These are phyloP conservation scores for Vanderwaltozyma verrucispora DNA, from an alignment of 805 yeast species.

Conservation along the genomic window DNA sequence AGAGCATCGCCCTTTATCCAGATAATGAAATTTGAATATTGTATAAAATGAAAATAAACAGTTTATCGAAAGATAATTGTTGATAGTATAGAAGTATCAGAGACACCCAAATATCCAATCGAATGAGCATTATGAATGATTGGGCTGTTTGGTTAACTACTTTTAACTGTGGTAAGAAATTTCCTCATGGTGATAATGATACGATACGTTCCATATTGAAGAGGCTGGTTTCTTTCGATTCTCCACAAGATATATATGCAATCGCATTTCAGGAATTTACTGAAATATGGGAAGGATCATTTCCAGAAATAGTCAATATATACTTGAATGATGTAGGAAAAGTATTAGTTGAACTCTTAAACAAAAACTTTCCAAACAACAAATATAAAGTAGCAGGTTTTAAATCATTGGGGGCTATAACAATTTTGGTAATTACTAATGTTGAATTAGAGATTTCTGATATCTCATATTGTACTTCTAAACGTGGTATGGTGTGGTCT, in stretches of 20 bases:
- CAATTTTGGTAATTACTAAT: slow-evolving; percentile 39
- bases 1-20: no score
- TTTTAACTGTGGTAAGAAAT: slow-evolving; percentile 45
- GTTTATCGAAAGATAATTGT: no score
- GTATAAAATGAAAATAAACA: no score
- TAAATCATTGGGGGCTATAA: slow-evolving; percentile 48
- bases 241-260: slow-evolving; percentile 34
- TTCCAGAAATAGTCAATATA: slow-evolving; percentile 28
- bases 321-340: slow-evolving; percentile 31
- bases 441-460: slow-evolving; percentile 26
- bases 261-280: slow-evolving; percentile 63
- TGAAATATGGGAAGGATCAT: slow-evolving; percentile 44
- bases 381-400: slow-evolving; percentile 35
- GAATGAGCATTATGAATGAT: slow-evolving; percentile 3
- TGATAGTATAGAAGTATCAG: no score
- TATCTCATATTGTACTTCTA: slow-evolving; percentile 27
- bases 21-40: no score
- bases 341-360: slow-evolving; percentile 29
- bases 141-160: slow-evolving; percentile 29
- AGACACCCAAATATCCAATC: no score
- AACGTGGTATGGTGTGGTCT: slow-evolving; percentile 51
- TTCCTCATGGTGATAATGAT: slow-evolving; percentile 30
- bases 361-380: slow-evolving; percentile 26
- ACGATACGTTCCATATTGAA: slow-evolving; percentile 21
- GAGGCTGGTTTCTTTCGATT: slow-evolving; percentile 28